A percentile compares a stretch with the other conserved stretches of the same genome.
Conservation (phyloP, 768 basidiomycete genomes). For the Pleurotus platypus region DNA sequence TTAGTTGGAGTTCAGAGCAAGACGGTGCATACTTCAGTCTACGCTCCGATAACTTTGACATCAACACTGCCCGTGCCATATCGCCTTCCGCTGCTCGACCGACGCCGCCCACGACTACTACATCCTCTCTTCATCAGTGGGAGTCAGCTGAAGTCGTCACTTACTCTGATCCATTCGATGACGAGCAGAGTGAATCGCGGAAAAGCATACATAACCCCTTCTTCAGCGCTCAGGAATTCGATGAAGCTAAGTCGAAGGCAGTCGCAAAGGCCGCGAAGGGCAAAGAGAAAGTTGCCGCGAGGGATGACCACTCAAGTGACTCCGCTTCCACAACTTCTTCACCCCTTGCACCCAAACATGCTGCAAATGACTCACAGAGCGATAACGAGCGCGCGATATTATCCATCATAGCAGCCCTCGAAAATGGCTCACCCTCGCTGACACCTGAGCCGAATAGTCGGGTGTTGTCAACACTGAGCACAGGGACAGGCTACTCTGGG, state of each 20-base stretch:
- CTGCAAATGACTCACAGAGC: constrained; percentile 1
- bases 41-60: constrained; percentile 42
- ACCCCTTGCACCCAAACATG: neutral
- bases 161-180: constrained; percentile 16
- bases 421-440: neutral
- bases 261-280: neutral
- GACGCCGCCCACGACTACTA: constrained; percentile 54
- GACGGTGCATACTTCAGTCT: constrained; percentile 43
- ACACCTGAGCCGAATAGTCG: neutral
- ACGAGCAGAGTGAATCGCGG: neutral
- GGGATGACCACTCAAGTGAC: neutral
- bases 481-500: constrained; percentile 2
- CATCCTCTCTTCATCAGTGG: constrained; percentile 53
- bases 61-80: constrained; percentile 37
- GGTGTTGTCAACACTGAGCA: constrained; percentile 6
- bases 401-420: constrained; percentile 4
- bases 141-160: constrained; percentile 65
- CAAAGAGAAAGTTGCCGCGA: neutral
- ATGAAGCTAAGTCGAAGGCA: constrained; percentile 1
- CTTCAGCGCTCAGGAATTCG: constrained; percentile 5
- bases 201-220: constrained; percentile 2
- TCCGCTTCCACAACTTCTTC: neutral
- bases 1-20: constrained; percentile 56
- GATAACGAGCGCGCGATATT: constrained; percentile 7
- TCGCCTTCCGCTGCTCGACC: constrained; percentile 53